Evolutionary conservation across 305 asterid genomes (phyloP), one percentile per base, ranked within the genome.

Genomic region (Fraxinus sp.): DNA sequence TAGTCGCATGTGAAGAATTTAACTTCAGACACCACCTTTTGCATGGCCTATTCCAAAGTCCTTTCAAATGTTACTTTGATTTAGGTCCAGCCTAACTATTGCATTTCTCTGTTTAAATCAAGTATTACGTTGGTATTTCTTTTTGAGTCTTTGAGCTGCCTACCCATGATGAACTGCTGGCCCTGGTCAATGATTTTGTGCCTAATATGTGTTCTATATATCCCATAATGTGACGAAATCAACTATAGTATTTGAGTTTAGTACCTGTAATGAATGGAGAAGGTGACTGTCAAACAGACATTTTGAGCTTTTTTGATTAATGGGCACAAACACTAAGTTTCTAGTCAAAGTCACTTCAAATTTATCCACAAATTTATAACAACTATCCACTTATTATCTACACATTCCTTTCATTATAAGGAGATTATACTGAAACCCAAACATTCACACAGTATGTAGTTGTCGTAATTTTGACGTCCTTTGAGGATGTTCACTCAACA

Each of bases 201-300:
- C 41, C 35, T 81, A 64, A 59, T 81, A 78, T 75, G 84, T 32
- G 75, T 13, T 30, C 36, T 71, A 24, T 64, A 64, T 64, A 64
- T 64, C 35, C 43, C 10, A 43, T 79, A 26, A 64, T 77, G n/a
- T 74, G 20, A 72, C 8, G 41, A 77, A 76, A 28, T 78, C 62
- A 64, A 66, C 71, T 30, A 41, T 73, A 66, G 64, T 35, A 79
- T 76, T 72, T 77, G 59, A 18, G 76, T 79, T 24, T 85, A 30
- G 55, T 77, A 68, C 75, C 79, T 83, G 41, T 75, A 80, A 33
- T 39, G 82, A 77, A 80, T 55, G 30, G 32, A 76, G 35, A 76
- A 22, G 20, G 78, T 75, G 46, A 59, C 75, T 20, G 10, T 13
- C 24, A 11, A 80, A 62, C 72, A 13, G 41, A 59, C 73, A n/a